phyloP scores from a whole-genome alignment of 768 basidiomycete species.

The Pilatotrama ljubarskyi region DNA sequence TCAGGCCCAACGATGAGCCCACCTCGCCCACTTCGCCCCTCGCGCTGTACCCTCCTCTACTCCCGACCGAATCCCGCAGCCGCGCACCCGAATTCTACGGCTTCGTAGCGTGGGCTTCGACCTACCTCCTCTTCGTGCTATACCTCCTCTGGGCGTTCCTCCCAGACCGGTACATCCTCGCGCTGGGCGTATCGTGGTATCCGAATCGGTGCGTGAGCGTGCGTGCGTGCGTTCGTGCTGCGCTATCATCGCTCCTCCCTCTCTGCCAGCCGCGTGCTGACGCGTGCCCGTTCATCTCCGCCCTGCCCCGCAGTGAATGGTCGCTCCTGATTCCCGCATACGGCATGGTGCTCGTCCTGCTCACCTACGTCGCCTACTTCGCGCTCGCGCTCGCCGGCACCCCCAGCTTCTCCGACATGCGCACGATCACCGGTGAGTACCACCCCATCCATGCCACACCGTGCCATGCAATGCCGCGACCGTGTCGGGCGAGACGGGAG shows the following conservation, averaged over 20 bases:
- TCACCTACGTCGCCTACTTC: slow-evolving; percentile 78
- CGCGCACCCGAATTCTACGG: slow-evolving; percentile 86
- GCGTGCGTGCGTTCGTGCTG: too few relatives aligned
- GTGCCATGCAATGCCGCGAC: too few relatives aligned
- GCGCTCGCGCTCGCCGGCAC: slow-evolving; percentile 72
- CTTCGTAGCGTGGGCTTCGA: slow-evolving; percentile 84
- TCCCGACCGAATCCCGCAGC: slow-evolving; percentile 50
- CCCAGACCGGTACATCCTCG: slow-evolving; percentile 67
- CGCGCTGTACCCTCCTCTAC: slow-evolving; percentile 42
- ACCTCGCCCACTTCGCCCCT: slow-evolving; percentile 48
- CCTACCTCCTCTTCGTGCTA: slow-evolving; percentile 65
- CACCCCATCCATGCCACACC: slow-evolving; percentile 1
- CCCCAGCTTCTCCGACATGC: slow-evolving; percentile 66
- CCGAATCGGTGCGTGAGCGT: slow-evolving; percentile 66
- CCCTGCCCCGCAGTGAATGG: slow-evolving; percentile 65
- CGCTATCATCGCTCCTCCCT: not conserved
- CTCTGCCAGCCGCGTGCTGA: not conserved
- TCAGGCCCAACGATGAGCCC: slow-evolving; percentile 28
- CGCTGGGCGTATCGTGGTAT: slow-evolving; percentile 79
- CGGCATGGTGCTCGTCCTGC: slow-evolving; percentile 64
- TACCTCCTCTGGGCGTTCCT: slow-evolving; percentile 82
- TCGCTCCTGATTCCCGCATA: slow-evolving; percentile 79
- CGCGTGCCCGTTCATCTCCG: slow-evolving; percentile 21
- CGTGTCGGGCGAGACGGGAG: too few relatives aligned
- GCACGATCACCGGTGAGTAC: slow-evolving; percentile 63